phyloP scores from a whole-genome alignment of 805 yeast species.

The Kurtzmaniella cleridarum region DNA sequence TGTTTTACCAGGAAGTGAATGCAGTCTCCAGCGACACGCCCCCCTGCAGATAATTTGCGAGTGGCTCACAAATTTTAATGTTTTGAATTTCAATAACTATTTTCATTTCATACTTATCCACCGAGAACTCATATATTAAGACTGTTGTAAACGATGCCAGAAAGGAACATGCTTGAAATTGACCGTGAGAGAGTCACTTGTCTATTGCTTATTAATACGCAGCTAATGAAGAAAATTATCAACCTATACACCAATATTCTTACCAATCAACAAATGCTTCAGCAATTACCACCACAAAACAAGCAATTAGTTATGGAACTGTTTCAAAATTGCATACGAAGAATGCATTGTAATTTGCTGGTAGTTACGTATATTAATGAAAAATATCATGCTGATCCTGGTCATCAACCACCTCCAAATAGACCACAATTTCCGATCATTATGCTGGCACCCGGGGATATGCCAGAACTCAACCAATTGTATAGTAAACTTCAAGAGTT shows the following conservation, averaged over 20 bases:
- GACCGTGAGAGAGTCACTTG: slow-evolving; percentile 40
- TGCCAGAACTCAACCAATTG: slow-evolving; percentile 46
- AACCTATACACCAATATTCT: slow-evolving; percentile 29
- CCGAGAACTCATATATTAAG: too few species aligned
- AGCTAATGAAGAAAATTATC: slow-evolving; percentile 36
- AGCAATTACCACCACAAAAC: slow-evolving; percentile 22
- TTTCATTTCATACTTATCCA: too few species aligned
- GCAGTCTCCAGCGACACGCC: too few species aligned
- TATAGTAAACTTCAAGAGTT: slow-evolving; percentile 44
- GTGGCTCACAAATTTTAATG: too few species aligned
- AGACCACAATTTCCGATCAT: slow-evolving; percentile 42
- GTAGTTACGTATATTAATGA: slow-evolving; percentile 36
- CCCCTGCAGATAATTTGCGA: too few species aligned
- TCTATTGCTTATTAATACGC: slow-evolving; percentile 36
- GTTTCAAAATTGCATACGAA: slow-evolving; percentile 34
- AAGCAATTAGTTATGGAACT: slow-evolving; percentile 28
- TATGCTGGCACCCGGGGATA: slow-evolving; percentile 49
- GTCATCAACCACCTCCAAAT: slow-evolving; percentile 20
- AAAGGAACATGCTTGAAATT: slow-evolving; percentile 5
- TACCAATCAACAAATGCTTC: slow-evolving; percentile 29
- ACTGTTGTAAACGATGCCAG: background rate
- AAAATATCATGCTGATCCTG: slow-evolving; percentile 28
- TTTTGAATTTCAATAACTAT: too few species aligned
- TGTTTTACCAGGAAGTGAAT: too few species aligned
- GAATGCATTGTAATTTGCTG: slow-evolving; percentile 38